Evolutionary conservation across 1,284 basidiomycete species (phyloP).

Genomic region (Meira nashicola): DNA sequence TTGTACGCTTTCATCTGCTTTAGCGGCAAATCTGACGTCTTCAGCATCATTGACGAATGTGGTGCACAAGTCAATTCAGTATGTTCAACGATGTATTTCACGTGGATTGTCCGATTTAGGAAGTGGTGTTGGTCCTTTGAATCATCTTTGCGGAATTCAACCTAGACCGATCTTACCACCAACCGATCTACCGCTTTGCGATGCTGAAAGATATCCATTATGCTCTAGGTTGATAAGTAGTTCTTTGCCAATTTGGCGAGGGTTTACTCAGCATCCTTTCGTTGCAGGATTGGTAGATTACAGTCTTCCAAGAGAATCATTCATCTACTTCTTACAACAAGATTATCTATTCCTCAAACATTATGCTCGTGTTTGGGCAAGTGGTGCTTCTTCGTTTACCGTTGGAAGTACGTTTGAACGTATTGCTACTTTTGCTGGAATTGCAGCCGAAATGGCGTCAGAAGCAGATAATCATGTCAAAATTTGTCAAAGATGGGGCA

Average conservation of each 20-base stretch:
- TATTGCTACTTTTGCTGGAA: constrained; percentile 65
- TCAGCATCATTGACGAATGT: constrained; percentile 64
- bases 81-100: constrained; percentile 72
- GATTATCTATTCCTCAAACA: constrained; percentile 58
- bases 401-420: constrained; percentile 57
- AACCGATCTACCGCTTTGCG: not conserved
- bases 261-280: constrained; percentile 67
- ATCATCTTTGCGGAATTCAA: constrained; percentile 71
- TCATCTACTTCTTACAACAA: constrained; percentile 76
- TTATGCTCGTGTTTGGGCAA: constrained; percentile 58
- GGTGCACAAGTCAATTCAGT: constrained; percentile 62
- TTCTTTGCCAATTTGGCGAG: constrained; percentile 40
- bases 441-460: constrained; percentile 45
- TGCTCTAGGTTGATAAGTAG: constrained; percentile 21
- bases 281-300: constrained; percentile 70
- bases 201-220: constrained; percentile 2
- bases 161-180: constrained; percentile 44
- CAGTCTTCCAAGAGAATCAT: constrained; percentile 63
- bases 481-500: constrained; percentile 35
- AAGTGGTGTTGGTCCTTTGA: constrained; percentile 75
- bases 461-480: constrained; percentile 37
- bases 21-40: constrained; percentile 66
- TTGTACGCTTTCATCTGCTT: constrained; percentile 80
- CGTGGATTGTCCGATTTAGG: constrained; percentile 67
- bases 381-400: constrained; percentile 61